Evolutionary conservation across 192 early-diverging fungal species (phyloP), one percentile per base, ranked within the genome.

Genomic region (Gamsiella multidivaricata): DNA sequence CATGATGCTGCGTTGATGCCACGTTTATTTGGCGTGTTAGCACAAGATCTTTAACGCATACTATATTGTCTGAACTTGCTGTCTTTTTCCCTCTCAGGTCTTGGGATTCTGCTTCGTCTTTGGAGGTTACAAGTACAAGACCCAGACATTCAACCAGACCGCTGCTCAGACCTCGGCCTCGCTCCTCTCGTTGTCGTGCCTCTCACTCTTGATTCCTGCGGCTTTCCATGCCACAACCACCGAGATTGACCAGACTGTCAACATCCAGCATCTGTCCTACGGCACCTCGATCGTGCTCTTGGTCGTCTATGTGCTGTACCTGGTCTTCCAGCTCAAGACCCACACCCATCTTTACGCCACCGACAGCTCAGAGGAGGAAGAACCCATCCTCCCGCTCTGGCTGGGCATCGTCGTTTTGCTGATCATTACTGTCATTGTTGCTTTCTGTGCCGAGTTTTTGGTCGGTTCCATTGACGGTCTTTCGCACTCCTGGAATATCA

Each of bases 261-360:
- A 84, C 20, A 85, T 92, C 26, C 50, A 90, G 47, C 79, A 87
- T 28, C 81, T 92, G 57, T 88, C 85, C 34, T 87, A 89, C 34
- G 91, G 89, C 7, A 91, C 88, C 0, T 82, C 91, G n/a, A 72
- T 93, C 45, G 85, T 94, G 3, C 64, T 93, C 25, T 81, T 93
- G 29, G 25, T 88, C 5, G 88, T 93, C 31, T 93, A 92, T 55
- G 45, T 87, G 9, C 57, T 93, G 50, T 92, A 87, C 54, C 62
- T 98, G 47, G 36, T 93, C 4, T 98, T 98, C 87, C 95, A 95
- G 86, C 87, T 98, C 25, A 90, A 90, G 59, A 96, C 94, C 7
- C 94, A 98, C 81, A 82, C 71, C n/a, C 80, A 86, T 58, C 59
- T 86, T n/a, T 84, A 78, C 51, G 54, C 34, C 39, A 34, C 39